These are phyloP conservation scores for Moesziomyces antarcticus DNA, from an alignment of 1,284 basidiomycete genomes.

Conservation along the genomic window DNA sequence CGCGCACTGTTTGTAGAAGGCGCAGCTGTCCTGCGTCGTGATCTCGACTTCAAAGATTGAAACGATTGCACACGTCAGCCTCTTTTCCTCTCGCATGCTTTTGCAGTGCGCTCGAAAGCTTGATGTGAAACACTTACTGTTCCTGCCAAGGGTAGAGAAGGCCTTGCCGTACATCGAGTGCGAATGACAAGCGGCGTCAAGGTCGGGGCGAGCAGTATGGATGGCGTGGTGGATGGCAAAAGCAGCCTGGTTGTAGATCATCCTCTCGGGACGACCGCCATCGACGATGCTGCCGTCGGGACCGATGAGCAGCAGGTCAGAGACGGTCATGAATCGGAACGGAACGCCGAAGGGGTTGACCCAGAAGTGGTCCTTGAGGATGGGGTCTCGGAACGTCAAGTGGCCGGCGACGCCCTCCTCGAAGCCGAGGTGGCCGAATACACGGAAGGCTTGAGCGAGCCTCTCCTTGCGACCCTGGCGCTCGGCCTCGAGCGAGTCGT, in stretches of 20 bases:
- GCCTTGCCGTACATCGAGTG: constrained; percentile 75
- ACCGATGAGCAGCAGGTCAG: constrained; percentile 53
- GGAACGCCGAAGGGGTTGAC: constrained; percentile 56
- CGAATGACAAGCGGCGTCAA: constrained; percentile 76
- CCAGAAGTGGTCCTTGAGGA: constrained; percentile 73
- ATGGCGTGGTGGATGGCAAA: constrained; percentile 74
- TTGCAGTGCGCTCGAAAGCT: background rate
- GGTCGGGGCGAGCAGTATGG: constrained; percentile 75
- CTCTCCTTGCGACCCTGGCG: constrained; percentile 72
- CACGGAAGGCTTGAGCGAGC: constrained; percentile 72
- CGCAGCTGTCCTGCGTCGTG: constrained; percentile 68
- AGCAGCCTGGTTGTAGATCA: constrained; percentile 69
- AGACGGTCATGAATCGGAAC: constrained; percentile 53
- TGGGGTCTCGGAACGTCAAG: constrained; percentile 75
- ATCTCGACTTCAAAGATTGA: constrained; percentile 66
- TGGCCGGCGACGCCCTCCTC: constrained; percentile 73
- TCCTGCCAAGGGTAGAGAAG: constrained; percentile 74
- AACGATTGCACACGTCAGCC: background rate
- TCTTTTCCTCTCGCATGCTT: too few species aligned
- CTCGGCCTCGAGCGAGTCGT: constrained; percentile 70
- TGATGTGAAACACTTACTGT: constrained; percentile 64
- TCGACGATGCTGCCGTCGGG: constrained; percentile 52
- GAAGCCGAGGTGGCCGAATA: constrained; percentile 73
- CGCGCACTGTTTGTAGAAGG: constrained; percentile 65
- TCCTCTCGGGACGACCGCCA: constrained; percentile 53